Evolutionary conservation across 164 flowering plant genomes (phyloP), one percentile per base, ranked within the genome.

Genomic region (Litsea cubeba): DNA sequence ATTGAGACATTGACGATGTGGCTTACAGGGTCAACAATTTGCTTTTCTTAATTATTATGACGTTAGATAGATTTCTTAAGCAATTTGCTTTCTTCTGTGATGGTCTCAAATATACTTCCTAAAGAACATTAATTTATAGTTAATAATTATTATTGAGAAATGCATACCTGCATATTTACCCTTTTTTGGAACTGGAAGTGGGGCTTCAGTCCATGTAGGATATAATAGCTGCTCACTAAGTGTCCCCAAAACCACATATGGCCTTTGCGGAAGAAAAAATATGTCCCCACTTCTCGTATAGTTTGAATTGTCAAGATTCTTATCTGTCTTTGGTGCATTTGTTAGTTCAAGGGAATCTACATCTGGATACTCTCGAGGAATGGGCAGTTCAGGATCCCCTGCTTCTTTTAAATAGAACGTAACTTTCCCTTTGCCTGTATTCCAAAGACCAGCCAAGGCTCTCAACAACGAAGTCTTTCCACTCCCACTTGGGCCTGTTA

Each of bases 381-480:
- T 46, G 18, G 76, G 17, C 65, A 77, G 66, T 62, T 73, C 75
- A 49, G 72, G 25, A 78, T 79, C 79, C 68, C 71, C 82, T 24
- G 75, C 77, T 74, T 80, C 85, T 66, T 80, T 76, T 40, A 84
- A 62, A 78, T 87, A 91, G 81, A 88, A 91, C 72, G 85, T 86
- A 68, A 96, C 83, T 71, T 83, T 89, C 74, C 95, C 99, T 30
- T 68, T 76, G 73, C 99, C 98, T n/a, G 82, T 83, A 74, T 77
- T 86, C 99, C 98, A 96, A 64, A 96, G 97, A 74, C 98, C 97
- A 82, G 98, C 98, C 88, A 93, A 71, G 69, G 93, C 93, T 86
- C 99, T 89, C 76, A 96, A 80, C 79, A 93, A 82, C 22, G 97
- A 92, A 69, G 99, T 96, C 85, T 96, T 96, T 30, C 99, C 98